Base-by-base conservation (phyloP, 768 basidiomycete species). In the Brasilioporus rufonigricans region DNA sequence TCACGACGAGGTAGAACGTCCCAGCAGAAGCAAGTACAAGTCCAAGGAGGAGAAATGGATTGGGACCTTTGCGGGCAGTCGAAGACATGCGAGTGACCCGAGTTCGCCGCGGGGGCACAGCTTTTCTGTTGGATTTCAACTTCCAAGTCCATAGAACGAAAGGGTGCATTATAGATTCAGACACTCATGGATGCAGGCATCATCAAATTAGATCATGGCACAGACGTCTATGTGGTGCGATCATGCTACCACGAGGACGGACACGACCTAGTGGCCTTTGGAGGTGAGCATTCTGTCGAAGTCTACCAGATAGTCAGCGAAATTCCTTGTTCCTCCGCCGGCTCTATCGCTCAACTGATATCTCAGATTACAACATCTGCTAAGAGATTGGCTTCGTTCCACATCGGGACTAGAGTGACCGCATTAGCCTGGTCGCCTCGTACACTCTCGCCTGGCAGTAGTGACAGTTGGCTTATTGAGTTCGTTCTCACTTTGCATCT, bases 401-500 rank as follows among this genome's bases (percentile, higher is more conserved):
- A 89, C 71, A 71, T 92, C 40, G 90, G 91, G 19, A 76, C 78
- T 11, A 78, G 82, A 47, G 77, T 89, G 40, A 90, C 87, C 3
- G 81, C 91, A 5, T 68, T 93, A 14, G 88, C 91, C 3, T 93
- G 89, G 86, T 92, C 91, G 3, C 77, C 88, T 38, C 74, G 77
- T 13, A 76, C 87, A 8, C 72, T 82, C 7, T 92, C 91, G 6
- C 87, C 90, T 3, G 80, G 83, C 14, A 71, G 72, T 19, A 78
- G 78, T 50, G 84, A 86, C 52, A 72, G 79, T 35, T 93, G 91
- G 91, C 65, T 77, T 48, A 74, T 91, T 31, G 86, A 92, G 91
- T 91, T 59, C 57, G 82, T 60, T 29, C 48, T 26, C n/a, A 27
- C 38, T 39, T 23, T 32, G 35, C 35, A 29, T 52, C 55, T 52